Evolutionary conservation across 345 rosid genomes (phyloP).

Genomic region (Adansonia digitata): DNA sequence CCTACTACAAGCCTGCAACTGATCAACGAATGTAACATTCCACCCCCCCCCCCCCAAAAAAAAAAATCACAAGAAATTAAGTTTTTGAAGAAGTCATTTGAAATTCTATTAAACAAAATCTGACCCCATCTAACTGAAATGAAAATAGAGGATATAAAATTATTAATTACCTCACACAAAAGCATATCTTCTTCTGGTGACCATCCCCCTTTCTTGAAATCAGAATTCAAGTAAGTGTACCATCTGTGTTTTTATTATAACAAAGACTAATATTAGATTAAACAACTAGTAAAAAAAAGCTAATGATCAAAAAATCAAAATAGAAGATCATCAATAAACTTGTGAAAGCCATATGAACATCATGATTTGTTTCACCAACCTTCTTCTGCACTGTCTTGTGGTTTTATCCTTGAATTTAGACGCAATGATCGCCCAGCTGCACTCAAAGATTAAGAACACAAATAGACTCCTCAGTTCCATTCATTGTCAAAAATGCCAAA

Average conservation of each 20-base stretch:
- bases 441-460: slow-evolving; percentile 6
- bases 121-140: slow-evolving; percentile 2
- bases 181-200: slow-evolving; percentile 95
- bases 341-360: neutral
- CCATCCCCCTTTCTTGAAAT: slow-evolving; percentile 99
- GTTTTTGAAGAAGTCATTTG: neutral
- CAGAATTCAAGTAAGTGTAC: slow-evolving; percentile 93
- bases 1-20: slow-evolving; percentile 11
- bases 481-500: neutral
- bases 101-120: neutral
- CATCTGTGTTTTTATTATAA: slow-evolving; percentile 48
- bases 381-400: slow-evolving; percentile 95
- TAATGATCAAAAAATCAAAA: too few relatives aligned
- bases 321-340: slow-evolving; percentile 11
- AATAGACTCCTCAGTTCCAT: slow-evolving; percentile 8
- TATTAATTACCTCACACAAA: slow-evolving; percentile 71
- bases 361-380: slow-evolving; percentile 40
- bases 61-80: neutral
- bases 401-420: slow-evolving; percentile 89
- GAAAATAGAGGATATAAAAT: neutral
- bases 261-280: slow-evolving; percentile 16
- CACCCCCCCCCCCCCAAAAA: too few relatives aligned
- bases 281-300: neutral
- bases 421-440: slow-evolving; percentile 93
- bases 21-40: slow-evolving; percentile 4